Evolutionary conservation across 768 basidiomycete genomes (phyloP), one percentile per base, ranked within the genome.

Genomic region (Russula lepida): DNA sequence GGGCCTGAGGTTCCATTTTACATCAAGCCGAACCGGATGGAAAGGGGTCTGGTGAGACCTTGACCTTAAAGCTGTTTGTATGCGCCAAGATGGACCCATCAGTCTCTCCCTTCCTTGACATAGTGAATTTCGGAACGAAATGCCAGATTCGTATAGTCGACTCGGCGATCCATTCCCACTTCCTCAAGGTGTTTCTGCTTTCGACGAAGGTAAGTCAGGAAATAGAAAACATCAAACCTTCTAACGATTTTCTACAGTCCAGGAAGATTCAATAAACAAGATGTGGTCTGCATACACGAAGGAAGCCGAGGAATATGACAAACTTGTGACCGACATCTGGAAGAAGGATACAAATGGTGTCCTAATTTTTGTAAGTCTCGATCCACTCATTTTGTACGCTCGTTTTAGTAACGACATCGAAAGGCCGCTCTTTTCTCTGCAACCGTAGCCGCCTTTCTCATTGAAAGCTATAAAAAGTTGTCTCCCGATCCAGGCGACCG

Each of bases 391-490:
- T 4, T n/a, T 12, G 23, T 27, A 27, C 11, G n/a, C 15, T 44
- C 4, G n/a, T 39, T 30, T 7, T 33, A n/a, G 3, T 48, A 25
- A 30, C 13, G 3, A 8, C 7, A 3, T 28, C 15, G 8, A 8
- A 27, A 69, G 69, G 61, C 69, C 1, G 68, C 63, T 32, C 48
- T 69, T 0, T 68, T 69, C 55, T 68, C 69, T 7, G 58, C 59
- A 2, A 62, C 60, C 8, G 57, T 66, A 2, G 64, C 67, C 0
- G 46, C 61, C 19, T 65, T 68, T 41, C 43, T 68, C 37, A 35
- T 69, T 21, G 58, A 64, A 39, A 65, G 68, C 25, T 67, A 61
- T 37, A 52, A 66, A 35, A 49, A 35, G n/a, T 39, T 69, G 21
- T 62, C 62, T 11, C 37, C 49, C 6, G 59, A 66, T 35, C 23